Evolutionary conservation across 2,329 filamentous ascomycete genomes (phyloP), one percentile per base, ranked within the genome.

Genomic region (Penicillium hordei): DNA sequence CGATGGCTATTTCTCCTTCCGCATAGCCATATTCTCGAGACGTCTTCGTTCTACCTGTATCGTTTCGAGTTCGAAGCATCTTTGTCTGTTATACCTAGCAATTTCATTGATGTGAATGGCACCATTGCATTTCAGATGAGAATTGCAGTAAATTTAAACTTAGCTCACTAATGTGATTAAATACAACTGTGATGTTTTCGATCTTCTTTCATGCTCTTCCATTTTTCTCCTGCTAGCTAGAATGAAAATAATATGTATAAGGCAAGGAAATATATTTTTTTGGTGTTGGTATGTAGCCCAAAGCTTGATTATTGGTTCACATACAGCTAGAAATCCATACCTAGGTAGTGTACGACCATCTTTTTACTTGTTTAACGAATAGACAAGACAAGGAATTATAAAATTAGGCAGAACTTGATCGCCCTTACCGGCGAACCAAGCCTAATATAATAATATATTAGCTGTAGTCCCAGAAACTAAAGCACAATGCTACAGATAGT

Each of bases 41-140:
- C 34, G 9, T 46, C 38, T 57, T 44, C 40, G 38, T 48, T 65
- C 55, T 61, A 59, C 48, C 29, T 53, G 55, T 57, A 53, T 57
- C 43, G 33, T 60, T 56, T 62, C 60, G 52, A 58, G 40, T 55
- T 60, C 25, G 50, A 61, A 57, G 58, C 61, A 61, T 59, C 27
- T 58, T 60, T 54, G 42, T 43, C 48, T 52, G n/a, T 58, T 58
- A 56, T 60, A 40, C 49, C 54, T 57, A 33, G 21, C 48, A 64
- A 63, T 65, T 51, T 43, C 56, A 64, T 60, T 58, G 52, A 60
- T 64, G 62, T 62, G 57, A 53, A 60, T 31, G 49, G 49, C 53
- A 58, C 27, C 45, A 13, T 52, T 60, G 29, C 45, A 43, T 57
- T 52, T 33, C 33, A 29, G 21, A 48, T 39, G 33, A 17, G 13